phyloP scores from a whole-genome alignment of 2,329 filamentous ascomycete species.

The Fusarium mundagurra region DNA sequence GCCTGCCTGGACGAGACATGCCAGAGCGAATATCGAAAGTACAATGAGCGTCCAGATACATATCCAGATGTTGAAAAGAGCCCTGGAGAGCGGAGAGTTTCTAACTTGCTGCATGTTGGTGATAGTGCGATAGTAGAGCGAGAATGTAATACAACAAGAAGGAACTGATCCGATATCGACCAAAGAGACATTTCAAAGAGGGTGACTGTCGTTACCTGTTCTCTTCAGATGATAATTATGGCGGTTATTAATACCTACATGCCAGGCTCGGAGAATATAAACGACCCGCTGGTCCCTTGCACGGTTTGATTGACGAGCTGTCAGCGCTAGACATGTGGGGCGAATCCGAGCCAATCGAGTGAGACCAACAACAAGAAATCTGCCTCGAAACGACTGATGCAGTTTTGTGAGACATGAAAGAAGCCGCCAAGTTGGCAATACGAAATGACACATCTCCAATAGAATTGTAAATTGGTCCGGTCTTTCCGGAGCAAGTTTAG shows the following conservation, averaged over 20 bases:
- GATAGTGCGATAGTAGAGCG: neutral
- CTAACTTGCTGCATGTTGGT: neutral
- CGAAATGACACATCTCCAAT: neutral
- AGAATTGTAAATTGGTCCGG: neutral
- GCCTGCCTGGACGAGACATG: slow-evolving; percentile 1
- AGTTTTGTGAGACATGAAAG: neutral
- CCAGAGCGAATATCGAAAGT: slow-evolving; percentile 2
- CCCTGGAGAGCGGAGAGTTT: neutral
- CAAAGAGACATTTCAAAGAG: neutral
- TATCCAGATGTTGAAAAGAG: neutral
- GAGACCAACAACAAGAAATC: neutral
- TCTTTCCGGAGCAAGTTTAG: neutral
- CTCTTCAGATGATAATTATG: neutral
- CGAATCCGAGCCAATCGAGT: slow-evolving; percentile 3
- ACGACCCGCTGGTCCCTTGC: neutral
- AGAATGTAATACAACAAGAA: neutral
- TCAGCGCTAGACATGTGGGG: slow-evolving; percentile 17
- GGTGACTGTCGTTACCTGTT: neutral
- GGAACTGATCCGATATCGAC: rapidly evolving
- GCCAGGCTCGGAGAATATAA: slow-evolving; percentile 1
- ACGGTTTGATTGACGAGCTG: neutral
- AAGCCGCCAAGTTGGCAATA: neutral
- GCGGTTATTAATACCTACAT: neutral
- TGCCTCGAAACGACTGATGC: neutral
- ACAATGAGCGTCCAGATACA: slow-evolving; percentile 5